Base-by-base conservation (phyloP, 2,329 filamentous ascomycete genomes). In the Capronia americana region DNA sequence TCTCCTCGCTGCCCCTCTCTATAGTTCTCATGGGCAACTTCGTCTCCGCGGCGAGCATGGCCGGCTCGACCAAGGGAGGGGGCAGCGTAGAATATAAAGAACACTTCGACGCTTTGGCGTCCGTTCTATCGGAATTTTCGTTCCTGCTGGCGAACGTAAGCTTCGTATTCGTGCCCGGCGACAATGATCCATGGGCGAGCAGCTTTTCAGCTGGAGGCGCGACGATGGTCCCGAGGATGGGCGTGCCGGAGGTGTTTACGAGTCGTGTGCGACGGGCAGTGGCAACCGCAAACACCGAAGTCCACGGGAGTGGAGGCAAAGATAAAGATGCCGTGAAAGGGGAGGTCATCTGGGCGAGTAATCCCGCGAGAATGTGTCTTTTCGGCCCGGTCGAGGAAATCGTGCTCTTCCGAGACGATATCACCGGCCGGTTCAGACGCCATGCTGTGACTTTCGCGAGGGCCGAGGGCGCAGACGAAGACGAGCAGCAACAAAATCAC, bases 21-120 rank as follows among this genome's bases (percentile, higher is more conserved):
- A 94, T 98, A 74, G 82, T 97, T 53, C 79, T 99, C 6, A 88
- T 92, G 55, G 95, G 95, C 44, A 96, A 95, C 77, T 98, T 99
- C 74, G 83, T 84, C 61, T 84, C 82, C 54, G 81, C 83, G 71
- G 83, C 86, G 24, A 81, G 82, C 60, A 83, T 89, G 74, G 83
- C 84, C 30, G 89, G 91, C 61, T 70, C 69, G 7, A 87, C 88
- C 28, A 89, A 88, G 44, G 89, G 86, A 51, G 89, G 90, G 24
- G 92, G 92, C 44, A 94, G 92, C 77, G 93, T 98, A 72, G 93
- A 96, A 79, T 98, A 97, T 81, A 98, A 98, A 81, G 95, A 98
- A 79, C 90, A 91, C 76, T 97, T 98, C 77, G 93, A 99, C 79
- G 87, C 89, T 8, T 85, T 99, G 12, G 94, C 95, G 2, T 88